These are phyloP conservation scores for Pseudohyphozyma bogoriensis DNA, from an alignment of 768 basidiomycete species.

Conservation along the genomic window DNA sequence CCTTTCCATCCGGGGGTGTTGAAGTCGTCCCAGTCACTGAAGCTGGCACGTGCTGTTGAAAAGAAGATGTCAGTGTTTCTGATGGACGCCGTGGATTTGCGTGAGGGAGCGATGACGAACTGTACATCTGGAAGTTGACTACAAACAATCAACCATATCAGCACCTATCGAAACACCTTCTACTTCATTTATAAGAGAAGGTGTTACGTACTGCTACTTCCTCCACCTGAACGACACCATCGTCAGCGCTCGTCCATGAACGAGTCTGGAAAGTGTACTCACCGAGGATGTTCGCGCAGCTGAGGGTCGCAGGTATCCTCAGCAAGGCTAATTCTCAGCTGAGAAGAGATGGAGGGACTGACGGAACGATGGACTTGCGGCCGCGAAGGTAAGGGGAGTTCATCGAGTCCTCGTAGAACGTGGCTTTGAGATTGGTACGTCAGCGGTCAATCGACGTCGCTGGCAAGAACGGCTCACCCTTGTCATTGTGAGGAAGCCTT, in stretches of 20 bases:
- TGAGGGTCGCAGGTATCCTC: conserved; percentile 31
- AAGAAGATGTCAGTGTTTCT: conserved; percentile 44
- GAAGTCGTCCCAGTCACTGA: conserved; percentile 49
- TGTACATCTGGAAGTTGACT: conserved; percentile 77
- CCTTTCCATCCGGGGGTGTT: conserved; percentile 40
- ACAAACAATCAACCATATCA: too few species aligned
- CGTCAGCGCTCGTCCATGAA: too few species aligned
- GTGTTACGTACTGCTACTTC: too few species aligned
- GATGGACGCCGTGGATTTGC: too few species aligned
- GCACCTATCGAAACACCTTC: too few species aligned
- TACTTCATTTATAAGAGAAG: too few species aligned
- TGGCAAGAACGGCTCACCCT: conserved; percentile 40
- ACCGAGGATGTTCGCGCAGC: conserved; percentile 56
- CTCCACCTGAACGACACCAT: too few species aligned
- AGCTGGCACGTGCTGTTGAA: conserved; percentile 1
- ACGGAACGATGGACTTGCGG: conserved; percentile 59
- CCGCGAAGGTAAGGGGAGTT: conserved; percentile 53
- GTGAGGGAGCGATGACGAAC: conserved; percentile 53
- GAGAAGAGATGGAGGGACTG: conserved; percentile 29
- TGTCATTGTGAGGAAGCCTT: conserved; percentile 46
- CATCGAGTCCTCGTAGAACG: conserved; percentile 57
- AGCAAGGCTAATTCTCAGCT: background rate
- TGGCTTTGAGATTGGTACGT: conserved; percentile 49
- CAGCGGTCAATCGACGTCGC: background rate
- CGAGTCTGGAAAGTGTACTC: too few species aligned